A percentile compares a stretch with the other conserved stretches of the same genome.
phyloP scores from a whole-genome alignment of 1,284 basidiomycete species.

The Binderoboletus segoi region DNA sequence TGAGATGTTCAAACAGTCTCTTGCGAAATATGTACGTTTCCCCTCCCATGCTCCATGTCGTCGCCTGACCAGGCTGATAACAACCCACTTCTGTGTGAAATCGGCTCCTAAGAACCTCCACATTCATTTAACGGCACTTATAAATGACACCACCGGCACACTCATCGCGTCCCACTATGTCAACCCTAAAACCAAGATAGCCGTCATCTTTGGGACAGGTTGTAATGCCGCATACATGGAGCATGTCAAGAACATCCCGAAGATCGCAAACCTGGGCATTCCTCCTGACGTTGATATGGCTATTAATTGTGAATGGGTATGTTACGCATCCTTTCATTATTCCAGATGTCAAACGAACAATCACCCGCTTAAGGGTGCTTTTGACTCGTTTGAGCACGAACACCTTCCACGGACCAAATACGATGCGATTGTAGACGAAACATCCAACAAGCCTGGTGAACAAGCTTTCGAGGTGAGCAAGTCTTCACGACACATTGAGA shows the following conservation, averaged over 20 bases:
- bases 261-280: constrained; percentile 79
- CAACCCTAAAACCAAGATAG: constrained; percentile 87
- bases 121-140: constrained; percentile 80
- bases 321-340: constrained; percentile 18
- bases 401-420: constrained; percentile 95
- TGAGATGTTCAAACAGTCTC: constrained; percentile 85
- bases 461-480: constrained; percentile 81
- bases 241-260: constrained; percentile 72
- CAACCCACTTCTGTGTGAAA: neutral
- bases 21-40: constrained; percentile 68
- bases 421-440: constrained; percentile 89
- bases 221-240: constrained; percentile 99
- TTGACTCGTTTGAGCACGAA: constrained; percentile 95
- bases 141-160: constrained; percentile 98
- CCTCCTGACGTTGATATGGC: constrained; percentile 79
- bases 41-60: neutral
- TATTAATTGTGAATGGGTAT: constrained; percentile 96
- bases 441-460: constrained; percentile 95
- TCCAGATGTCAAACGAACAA: neutral
- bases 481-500: neutral
- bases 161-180: constrained; percentile 98
- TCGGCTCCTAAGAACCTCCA: constrained; percentile 57
- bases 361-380: constrained; percentile 72
- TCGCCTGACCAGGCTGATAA: neutral
- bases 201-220: constrained; percentile 96